phyloP scores from a whole-genome alignment of 1,139 yeast genomes.

The Kluyveromyces marxianus region DNA sequence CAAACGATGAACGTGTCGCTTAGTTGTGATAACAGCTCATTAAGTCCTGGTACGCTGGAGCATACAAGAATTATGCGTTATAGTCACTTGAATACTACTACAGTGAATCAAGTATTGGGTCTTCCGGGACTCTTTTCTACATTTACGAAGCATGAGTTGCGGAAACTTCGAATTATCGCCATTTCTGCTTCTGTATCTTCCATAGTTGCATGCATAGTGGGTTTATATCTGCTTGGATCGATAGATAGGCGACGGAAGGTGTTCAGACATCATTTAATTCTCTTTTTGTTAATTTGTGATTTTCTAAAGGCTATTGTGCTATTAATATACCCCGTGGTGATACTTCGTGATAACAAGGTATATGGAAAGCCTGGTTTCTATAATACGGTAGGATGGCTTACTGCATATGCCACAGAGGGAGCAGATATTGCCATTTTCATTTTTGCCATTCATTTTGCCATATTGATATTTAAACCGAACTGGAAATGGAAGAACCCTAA shows the following conservation, averaged over 20 bases:
- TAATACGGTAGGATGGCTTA: conserved; percentile 76
- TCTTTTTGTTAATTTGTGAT: conserved; percentile 62
- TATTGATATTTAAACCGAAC: conserved; percentile 62
- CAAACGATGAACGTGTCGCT: no score
- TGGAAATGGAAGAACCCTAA: conserved; percentile 39
- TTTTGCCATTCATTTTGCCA: conserved; percentile 76
- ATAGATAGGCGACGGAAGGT: conserved; percentile 56
- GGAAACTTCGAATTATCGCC: conserved; percentile 42
- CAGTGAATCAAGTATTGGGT: conserved; percentile 27
- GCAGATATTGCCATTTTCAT: conserved; percentile 79
- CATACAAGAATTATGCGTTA: not conserved
- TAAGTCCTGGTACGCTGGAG: no score
- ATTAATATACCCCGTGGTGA: conserved; percentile 54
- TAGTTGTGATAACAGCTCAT: no score
- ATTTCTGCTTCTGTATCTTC: conserved; percentile 53
- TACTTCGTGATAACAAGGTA: conserved; percentile 41
- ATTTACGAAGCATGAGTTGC: conserved; percentile 15
- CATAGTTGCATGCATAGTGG: conserved; percentile 45
- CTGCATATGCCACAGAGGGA: conserved; percentile 78
- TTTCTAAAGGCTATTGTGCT: conserved; percentile 66
- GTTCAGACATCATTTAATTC: conserved; percentile 67
- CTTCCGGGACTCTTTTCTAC: conserved; percentile 30
- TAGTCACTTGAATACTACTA: conserved; percentile 21
- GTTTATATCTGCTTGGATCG: conserved; percentile 48
- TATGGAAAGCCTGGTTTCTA: conserved; percentile 52